These are phyloP conservation scores for Lanmaoa rubissima DNA, from an alignment of 768 basidiomycete species.

Conservation along the genomic window DNA sequence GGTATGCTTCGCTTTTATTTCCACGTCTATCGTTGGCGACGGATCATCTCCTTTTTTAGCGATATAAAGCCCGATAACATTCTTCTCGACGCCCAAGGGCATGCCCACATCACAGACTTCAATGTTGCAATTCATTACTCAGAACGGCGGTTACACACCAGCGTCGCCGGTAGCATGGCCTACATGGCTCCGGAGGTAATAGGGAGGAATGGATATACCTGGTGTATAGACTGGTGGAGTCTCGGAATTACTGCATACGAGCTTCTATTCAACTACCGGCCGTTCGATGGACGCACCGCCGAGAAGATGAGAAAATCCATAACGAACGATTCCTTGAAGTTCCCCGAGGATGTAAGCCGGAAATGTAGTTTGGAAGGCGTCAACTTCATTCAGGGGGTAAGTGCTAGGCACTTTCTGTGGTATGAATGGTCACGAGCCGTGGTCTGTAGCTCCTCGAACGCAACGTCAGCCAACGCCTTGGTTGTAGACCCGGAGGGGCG, in stretches of 20 bases:
- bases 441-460: constrained; percentile 74
- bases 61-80: constrained; percentile 98
- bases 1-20: constrained; percentile 47
- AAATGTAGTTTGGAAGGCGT: constrained; percentile 68
- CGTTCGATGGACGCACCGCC: constrained; percentile 87
- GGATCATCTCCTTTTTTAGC: constrained; percentile 39
- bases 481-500: constrained; percentile 66
- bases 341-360: constrained; percentile 65
- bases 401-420: constrained; percentile 24
- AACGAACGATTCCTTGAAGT: constrained; percentile 69
- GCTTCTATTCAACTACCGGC: constrained; percentile 76
- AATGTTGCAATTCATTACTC: constrained; percentile 99
- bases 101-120: constrained; percentile 97
- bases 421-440: constrained; percentile 10
- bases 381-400: constrained; percentile 63
- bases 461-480: constrained; percentile 73
- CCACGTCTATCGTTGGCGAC: constrained; percentile 6
- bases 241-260: constrained; percentile 89
- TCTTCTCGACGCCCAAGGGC: constrained; percentile 87
- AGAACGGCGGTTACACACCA: constrained; percentile 81
- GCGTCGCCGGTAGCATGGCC: constrained; percentile 97
- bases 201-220: constrained; percentile 86
- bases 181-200: constrained; percentile 99
- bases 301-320: constrained; percentile 90
- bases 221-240: constrained; percentile 96